A percentile compares a stretch with the other conserved stretches of the same genome.
phyloP scores from a whole-genome alignment of 208 protist genomes.

The Eutreptiella sp. region DNA sequence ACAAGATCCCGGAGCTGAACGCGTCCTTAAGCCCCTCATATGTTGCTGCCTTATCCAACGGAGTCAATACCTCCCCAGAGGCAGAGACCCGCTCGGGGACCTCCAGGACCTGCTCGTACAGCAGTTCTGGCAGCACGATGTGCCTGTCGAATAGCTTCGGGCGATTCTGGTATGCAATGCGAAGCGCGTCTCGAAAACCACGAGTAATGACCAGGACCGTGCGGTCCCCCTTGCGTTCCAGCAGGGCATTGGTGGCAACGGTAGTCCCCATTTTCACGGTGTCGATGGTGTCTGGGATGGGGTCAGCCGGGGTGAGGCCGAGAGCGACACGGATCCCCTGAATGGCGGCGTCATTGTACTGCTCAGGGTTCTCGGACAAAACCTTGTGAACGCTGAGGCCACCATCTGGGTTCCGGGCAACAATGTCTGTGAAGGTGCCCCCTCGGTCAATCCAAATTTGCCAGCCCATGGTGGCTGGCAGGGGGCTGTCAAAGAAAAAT shows the following conservation, averaged over 20 bases:
- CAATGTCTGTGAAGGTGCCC: slow-evolving; percentile 90
- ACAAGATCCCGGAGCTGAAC: slow-evolving; percentile 62
- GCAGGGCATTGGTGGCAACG: slow-evolving; percentile 90
- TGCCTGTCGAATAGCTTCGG: slow-evolving; percentile 85
- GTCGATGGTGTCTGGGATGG: slow-evolving; percentile 61
- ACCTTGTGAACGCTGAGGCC: slow-evolving; percentile 72
- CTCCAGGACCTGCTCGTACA: slow-evolving; percentile 69
- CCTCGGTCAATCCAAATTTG: slow-evolving; percentile 88
- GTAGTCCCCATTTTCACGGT: slow-evolving; percentile 92
- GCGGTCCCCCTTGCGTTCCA: slow-evolving; percentile 86
- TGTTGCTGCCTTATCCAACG: slow-evolving; percentile 48
- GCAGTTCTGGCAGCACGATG: slow-evolving; percentile 68
- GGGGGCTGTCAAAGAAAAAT: too few relatives aligned
- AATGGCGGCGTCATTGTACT: slow-evolving; percentile 87
- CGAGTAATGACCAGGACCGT: slow-evolving; percentile 77
- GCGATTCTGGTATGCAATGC: slow-evolving; percentile 82
- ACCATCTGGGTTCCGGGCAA: slow-evolving; percentile 54
- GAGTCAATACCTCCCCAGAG: slow-evolving; percentile 56
- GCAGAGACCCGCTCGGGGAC: slow-evolving; percentile 82
- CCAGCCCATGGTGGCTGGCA: too few relatives aligned
- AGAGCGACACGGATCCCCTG: slow-evolving; percentile 87
- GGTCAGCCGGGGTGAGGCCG: slow-evolving; percentile 29
- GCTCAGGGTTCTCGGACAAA: slow-evolving; percentile 78
- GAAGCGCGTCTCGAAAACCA: slow-evolving; percentile 83
- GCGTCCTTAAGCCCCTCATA: slow-evolving; percentile 41